Conservation (phyloP, 2,329 filamentous ascomycete species). For the Botrytis elliptica region DNA sequence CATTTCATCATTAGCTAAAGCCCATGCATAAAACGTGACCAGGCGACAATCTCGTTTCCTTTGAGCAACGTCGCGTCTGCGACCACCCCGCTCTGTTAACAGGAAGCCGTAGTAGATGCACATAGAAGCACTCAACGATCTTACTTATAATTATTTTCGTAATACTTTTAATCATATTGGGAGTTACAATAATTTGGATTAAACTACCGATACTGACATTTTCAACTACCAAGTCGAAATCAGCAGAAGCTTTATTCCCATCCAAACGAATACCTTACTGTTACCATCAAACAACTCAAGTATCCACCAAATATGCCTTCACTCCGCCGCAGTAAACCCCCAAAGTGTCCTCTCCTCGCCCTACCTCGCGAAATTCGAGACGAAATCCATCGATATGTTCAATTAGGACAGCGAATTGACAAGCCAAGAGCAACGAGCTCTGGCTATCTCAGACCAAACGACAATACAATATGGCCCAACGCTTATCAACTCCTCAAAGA, state of each 20-base stretch:
- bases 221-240: neutral
- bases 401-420: neutral
- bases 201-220: neutral
- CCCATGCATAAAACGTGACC: neutral
- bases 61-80: neutral
- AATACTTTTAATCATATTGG: accelerated
- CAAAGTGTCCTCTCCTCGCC: neutral
- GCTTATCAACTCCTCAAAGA: neutral
- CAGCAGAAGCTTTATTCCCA: neutral
- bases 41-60: neutral
- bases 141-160: neutral
- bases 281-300: neutral
- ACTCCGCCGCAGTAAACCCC: neutral
- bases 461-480: neutral
- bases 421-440: neutral
- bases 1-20: neutral
- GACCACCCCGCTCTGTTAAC: neutral
- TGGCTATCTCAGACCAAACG: neutral
- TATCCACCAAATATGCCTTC: neutral
- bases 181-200: neutral
- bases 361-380: slow-evolving; percentile 8
- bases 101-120: neutral
- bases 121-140: neutral
- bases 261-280: neutral
- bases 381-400: neutral